These are phyloP conservation scores for Castanea sativa DNA, from an alignment of 306 rosid genomes.

Conservation along the genomic window DNA sequence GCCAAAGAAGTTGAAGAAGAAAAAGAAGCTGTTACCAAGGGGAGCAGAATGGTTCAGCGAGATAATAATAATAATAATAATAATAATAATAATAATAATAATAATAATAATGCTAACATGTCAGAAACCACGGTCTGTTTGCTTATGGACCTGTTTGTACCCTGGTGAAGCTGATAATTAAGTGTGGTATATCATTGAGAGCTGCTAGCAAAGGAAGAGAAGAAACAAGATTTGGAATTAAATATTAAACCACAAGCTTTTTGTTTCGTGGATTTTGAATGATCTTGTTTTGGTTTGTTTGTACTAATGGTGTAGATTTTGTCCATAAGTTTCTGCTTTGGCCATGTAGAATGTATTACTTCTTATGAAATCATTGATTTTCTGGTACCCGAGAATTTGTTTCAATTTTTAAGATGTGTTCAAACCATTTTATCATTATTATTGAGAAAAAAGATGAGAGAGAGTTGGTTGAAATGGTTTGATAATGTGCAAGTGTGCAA, in stretches of 20 bases:
- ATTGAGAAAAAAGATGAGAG: too few species aligned
- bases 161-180: constrained; percentile 38
- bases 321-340: background rate
- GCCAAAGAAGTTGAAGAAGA: constrained; percentile 27
- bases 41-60: background rate
- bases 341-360: background rate
- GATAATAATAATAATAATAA: background rate
- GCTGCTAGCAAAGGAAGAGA: background rate
- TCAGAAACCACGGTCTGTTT: constrained; percentile 65
- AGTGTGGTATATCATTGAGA: background rate
- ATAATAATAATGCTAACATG: background rate
- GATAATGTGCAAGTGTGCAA: too few species aligned
- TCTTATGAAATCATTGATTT: background rate
- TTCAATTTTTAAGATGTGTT: background rate
- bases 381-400: background rate
- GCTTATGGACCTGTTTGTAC: constrained; percentile 87
- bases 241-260: background rate
- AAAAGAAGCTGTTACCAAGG: constrained; percentile 20
- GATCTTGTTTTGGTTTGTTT: background rate
- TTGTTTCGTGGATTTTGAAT: background rate
- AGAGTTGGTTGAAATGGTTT: too few species aligned
- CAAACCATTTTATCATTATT: background rate
- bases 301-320: background rate
- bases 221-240: background rate
- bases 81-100: too few species aligned